Evolutionary conservation across 257 asterid genomes (phyloP).

Genomic region (Solanum etuberosum): DNA sequence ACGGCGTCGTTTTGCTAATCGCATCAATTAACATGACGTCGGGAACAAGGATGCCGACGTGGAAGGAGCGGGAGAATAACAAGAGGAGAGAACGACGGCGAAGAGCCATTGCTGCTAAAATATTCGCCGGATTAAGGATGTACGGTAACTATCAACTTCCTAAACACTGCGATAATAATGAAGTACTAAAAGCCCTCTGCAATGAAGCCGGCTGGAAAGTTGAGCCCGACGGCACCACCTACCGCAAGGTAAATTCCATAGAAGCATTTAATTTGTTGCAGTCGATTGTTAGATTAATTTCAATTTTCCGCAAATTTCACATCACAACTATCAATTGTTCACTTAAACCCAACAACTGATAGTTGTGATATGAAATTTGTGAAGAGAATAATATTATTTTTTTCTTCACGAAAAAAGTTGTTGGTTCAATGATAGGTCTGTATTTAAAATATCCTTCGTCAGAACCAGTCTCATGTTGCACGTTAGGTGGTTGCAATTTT

Average conservation of each 20-base stretch:
- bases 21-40: constrained; percentile 17
- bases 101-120: constrained; percentile 66
- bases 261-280: neutral
- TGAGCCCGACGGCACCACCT: constrained; percentile 64
- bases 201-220: constrained; percentile 68
- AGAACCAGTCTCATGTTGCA: neutral
- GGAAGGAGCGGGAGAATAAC: constrained; percentile 82
- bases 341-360: too few species aligned
- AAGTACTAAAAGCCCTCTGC: constrained; percentile 75
- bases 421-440: neutral
- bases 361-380: neutral
- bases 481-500: constrained; percentile 1
- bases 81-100: constrained; percentile 62
- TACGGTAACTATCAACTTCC: constrained; percentile 58
- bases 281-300: neutral
- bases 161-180: constrained; percentile 68
- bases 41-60: constrained; percentile 55
- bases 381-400: too few species aligned
- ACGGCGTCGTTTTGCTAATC: neutral
- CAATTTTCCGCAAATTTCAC: neutral
- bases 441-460: neutral
- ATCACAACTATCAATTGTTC: neutral
- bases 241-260: constrained; percentile 35
- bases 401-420: neutral
- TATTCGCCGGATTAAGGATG: constrained; percentile 58